Conservation (phyloP, 345 rosid genomes). For the Linum trigynum region DNA sequence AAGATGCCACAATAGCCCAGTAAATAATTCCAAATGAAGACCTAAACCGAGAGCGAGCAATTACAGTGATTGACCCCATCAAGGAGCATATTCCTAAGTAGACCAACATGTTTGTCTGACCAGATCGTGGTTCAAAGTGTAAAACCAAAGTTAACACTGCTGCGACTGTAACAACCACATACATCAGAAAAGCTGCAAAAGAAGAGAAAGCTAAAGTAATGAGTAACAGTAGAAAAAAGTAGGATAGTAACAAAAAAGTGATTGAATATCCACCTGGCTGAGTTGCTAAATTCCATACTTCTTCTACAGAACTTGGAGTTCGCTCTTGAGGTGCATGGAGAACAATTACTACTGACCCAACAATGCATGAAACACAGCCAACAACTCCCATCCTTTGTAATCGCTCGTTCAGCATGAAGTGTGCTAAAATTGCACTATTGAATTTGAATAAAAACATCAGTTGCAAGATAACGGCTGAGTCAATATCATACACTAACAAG, state of each 20-base stretch:
- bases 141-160: slow-evolving; percentile 63
- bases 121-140: slow-evolving; percentile 76
- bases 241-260: slow-evolving; percentile 2
- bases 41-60: slow-evolving; percentile 4
- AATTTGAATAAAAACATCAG: slow-evolving; percentile 15
- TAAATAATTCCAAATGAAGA: neutral
- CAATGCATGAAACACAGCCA: slow-evolving; percentile 82
- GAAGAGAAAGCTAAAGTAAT: slow-evolving; percentile 10
- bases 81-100: slow-evolving; percentile 85
- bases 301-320: slow-evolving; percentile 61
- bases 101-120: slow-evolving; percentile 72
- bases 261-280: slow-evolving; percentile 50
- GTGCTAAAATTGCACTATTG: slow-evolving; percentile 77
- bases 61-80: slow-evolving; percentile 78
- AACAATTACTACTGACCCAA: slow-evolving; percentile 79
- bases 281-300: slow-evolving; percentile 74
- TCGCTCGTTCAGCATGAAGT: slow-evolving; percentile 68
- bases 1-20: neutral
- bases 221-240: slow-evolving; percentile 7
- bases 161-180: slow-evolving; percentile 54
- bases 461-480: neutral
- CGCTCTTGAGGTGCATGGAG: slow-evolving; percentile 87
- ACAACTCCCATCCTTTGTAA: slow-evolving; percentile 66
- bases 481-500: slow-evolving; percentile 1
- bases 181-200: slow-evolving; percentile 66